These are phyloP conservation scores for Lodderomyces margitis DNA, from an alignment of 1,139 yeast species.

Conservation along the genomic window DNA sequence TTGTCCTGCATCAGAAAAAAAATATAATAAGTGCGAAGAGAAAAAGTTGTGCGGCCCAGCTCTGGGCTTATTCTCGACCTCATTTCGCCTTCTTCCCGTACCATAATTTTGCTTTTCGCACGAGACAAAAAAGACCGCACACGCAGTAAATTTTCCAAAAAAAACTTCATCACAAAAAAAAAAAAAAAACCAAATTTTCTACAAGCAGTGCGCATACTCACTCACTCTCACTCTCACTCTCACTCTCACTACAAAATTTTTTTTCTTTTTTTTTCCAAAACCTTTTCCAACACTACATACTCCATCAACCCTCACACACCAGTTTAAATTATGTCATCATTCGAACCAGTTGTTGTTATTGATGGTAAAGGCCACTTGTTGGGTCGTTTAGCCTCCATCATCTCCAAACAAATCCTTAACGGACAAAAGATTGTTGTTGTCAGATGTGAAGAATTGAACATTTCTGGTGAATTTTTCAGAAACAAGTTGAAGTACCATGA, in stretches of 20 bases:
- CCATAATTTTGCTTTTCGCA: background rate
- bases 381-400: constrained; percentile 99
- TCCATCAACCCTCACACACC: constrained; percentile 4
- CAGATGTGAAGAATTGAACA: constrained; percentile 97
- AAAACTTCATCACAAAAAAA: background rate
- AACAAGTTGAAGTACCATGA: constrained; percentile 99
- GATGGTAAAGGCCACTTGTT: constrained; percentile 99
- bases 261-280: constrained; percentile 10
- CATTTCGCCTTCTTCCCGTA: background rate
- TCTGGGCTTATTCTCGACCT: too few relatives aligned
- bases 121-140: background rate
- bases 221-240: background rate
- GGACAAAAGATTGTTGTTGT: constrained; percentile 98
- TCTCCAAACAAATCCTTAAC: constrained; percentile 97
- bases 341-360: constrained; percentile 95
- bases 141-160: background rate
- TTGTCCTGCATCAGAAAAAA: too few relatives aligned
- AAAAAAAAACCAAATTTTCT: background rate
- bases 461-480: constrained; percentile 99
- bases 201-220: too few relatives aligned
- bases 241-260: constrained; percentile 7
- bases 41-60: too few relatives aligned
- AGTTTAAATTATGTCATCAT: constrained; percentile 65
- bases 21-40: too few relatives aligned
- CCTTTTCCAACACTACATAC: constrained; percentile 2